Evolutionary conservation across 345 rosid genomes (phyloP).

Genomic region (Cardamine occulta): DNA sequence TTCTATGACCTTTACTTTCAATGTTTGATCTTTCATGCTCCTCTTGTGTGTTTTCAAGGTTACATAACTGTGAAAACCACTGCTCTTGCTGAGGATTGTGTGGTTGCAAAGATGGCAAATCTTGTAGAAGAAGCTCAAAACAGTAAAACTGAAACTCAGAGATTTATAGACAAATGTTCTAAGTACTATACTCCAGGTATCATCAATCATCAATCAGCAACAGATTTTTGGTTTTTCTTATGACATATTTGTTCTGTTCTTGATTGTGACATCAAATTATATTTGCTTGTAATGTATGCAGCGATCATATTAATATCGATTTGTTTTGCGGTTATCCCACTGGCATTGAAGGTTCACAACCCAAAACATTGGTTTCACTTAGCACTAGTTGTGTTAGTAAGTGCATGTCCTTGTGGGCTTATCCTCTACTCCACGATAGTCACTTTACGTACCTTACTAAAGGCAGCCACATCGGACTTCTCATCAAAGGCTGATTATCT

Average conservation of each 20-base stretch:
- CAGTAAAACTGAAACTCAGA: slow-evolving; percentile 74
- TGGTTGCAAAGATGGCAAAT: slow-evolving; percentile 84
- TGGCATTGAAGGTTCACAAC: slow-evolving; percentile 49
- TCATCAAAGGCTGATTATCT: slow-evolving; percentile 88
- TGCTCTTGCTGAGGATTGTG: slow-evolving; percentile 81
- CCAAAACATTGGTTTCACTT: slow-evolving; percentile 66
- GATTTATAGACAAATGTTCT: slow-evolving; percentile 71
- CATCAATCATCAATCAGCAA: too few species aligned
- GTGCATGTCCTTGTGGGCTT: slow-evolving; percentile 94
- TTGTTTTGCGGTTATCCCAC: slow-evolving; percentile 65
- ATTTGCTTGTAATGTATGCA: slow-evolving; percentile 1
- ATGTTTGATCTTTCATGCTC: slow-evolving; percentile 13
- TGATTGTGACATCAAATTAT: neutral
- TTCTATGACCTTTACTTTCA: neutral
- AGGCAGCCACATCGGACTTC: slow-evolving; percentile 85
- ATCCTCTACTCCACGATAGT: slow-evolving; percentile 93
- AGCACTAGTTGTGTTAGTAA: slow-evolving; percentile 84
- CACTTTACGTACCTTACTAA: slow-evolving; percentile 88
- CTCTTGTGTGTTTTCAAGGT: slow-evolving; percentile 46
- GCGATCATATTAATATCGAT: slow-evolving; percentile 37
- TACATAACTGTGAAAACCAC: slow-evolving; percentile 76
- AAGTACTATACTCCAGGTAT: slow-evolving; percentile 89
- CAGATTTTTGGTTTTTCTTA: neutral
- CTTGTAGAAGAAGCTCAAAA: slow-evolving; percentile 97
- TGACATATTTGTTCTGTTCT: neutral